A percentile compares a stretch with the other conserved stretches of the same genome.
These are phyloP conservation scores for Hemileia vastatrix DNA, from an alignment of 1,284 basidiomycete genomes.

Conservation along the genomic window DNA sequence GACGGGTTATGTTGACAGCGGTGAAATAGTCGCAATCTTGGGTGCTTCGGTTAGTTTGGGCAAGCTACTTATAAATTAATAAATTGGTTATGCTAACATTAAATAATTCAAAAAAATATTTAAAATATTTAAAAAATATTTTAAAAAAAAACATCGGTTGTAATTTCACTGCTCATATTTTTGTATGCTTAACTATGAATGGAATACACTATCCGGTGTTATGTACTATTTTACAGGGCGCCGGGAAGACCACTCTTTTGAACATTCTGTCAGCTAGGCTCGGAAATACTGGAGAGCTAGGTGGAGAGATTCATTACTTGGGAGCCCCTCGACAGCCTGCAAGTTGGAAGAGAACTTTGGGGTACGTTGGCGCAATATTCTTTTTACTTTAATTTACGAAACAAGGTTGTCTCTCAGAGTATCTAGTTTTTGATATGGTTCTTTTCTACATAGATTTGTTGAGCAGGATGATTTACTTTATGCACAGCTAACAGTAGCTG, in stretches of 20 bases:
- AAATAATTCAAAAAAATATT: too few relatives aligned
- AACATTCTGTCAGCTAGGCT: conserved; percentile 23
- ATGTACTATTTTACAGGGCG: conserved; percentile 1
- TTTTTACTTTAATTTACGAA: not conserved
- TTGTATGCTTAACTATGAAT: too few relatives aligned
- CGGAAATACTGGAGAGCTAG: conserved; percentile 28
- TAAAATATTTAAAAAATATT: too few relatives aligned
- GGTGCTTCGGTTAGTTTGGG: not conserved
- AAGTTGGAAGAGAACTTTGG: conserved; percentile 29
- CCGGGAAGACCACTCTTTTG: conserved; percentile 25
- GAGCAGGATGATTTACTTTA: conserved; percentile 23
- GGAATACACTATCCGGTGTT: too few relatives aligned
- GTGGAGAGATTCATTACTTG: conserved; percentile 27
- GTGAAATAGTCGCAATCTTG: not conserved
- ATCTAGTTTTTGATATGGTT: too few relatives aligned
- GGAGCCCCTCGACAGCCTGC: conserved; percentile 28
- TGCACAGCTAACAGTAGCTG: conserved; percentile 15
- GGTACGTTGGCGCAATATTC: too few relatives aligned
- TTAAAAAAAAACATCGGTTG: too few relatives aligned
- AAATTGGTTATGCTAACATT: too few relatives aligned
- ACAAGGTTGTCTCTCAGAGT: not conserved
- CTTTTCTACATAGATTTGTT: conserved; percentile 20
- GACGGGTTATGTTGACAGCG: not conserved
- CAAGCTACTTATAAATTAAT: too few relatives aligned
- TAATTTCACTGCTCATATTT: too few relatives aligned